Evolutionary conservation across 2,329 filamentous ascomycete species (phyloP).

Genomic region (Daldinia eschscholtzii): DNA sequence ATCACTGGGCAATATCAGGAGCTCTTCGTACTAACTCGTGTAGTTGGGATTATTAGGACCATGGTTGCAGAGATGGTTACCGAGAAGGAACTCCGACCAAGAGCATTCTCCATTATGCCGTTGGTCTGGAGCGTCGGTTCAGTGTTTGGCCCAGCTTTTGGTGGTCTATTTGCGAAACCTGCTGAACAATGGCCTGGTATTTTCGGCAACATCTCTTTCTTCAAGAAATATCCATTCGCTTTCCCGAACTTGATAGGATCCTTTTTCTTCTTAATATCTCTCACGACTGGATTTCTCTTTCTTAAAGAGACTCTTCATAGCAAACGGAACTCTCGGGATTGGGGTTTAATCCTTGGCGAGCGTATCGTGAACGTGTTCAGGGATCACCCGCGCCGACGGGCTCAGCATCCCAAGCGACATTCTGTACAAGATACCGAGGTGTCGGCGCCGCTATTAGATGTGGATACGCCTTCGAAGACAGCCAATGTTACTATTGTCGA

Average conservation of each 20-base stretch:
- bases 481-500: conserved; percentile 15
- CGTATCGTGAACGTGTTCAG: conserved; percentile 65
- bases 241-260: conserved; percentile 86
- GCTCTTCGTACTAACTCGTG: conserved; percentile 39
- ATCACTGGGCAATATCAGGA: neutral
- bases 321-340: conserved; percentile 76
- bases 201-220: conserved; percentile 75
- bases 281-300: conserved; percentile 80
- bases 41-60: conserved; percentile 89
- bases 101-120: conserved; percentile 94
- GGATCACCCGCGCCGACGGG: conserved; percentile 39
- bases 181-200: conserved; percentile 77
- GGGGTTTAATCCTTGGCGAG: conserved; percentile 79
- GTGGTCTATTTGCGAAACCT: conserved; percentile 87
- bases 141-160: conserved; percentile 89
- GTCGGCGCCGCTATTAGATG: conserved; percentile 66
- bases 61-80: conserved; percentile 95
- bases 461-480: conserved; percentile 47
- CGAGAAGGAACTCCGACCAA: conserved; percentile 85
- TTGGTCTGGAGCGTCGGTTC: conserved; percentile 88
- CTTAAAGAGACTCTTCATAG: conserved; percentile 86
- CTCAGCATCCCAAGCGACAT: conserved; percentile 55
- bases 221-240: conserved; percentile 83
- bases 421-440: conserved; percentile 69
- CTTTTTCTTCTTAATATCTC: conserved; percentile 81